Evolutionary conservation across 179 eudicot genomes (phyloP).

Genomic region (Spergularia azorica): DNA sequence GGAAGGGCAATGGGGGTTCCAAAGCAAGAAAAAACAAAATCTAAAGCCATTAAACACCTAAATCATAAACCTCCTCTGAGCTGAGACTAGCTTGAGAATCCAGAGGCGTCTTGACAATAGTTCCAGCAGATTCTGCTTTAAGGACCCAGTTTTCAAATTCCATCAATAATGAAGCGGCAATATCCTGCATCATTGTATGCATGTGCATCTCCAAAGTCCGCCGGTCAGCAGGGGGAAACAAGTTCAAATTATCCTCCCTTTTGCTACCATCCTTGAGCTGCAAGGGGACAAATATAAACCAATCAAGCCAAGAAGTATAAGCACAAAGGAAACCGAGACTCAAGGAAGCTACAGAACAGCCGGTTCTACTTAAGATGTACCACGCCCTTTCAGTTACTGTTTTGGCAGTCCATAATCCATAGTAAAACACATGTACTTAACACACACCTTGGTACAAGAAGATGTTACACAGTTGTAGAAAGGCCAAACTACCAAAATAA

Average conservation of each 20-base stretch:
- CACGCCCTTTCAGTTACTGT: not conserved
- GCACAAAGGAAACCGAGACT: not conserved
- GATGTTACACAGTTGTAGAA: not conserved
- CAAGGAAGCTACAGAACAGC: not conserved
- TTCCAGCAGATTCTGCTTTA: conserved; percentile 87
- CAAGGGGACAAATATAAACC: conserved; percentile 22
- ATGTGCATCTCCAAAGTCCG: conserved; percentile 90
- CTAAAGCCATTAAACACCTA: conserved; percentile 73
- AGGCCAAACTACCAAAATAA: not conserved
- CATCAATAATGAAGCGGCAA: conserved; percentile 98
- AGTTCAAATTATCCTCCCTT: conserved; percentile 61
- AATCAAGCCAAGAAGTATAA: conserved; percentile 7
- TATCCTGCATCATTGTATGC: conserved; percentile 97
- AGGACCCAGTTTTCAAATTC: conserved; percentile 96
- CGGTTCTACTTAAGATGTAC: not conserved
- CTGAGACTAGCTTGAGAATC: conserved; percentile 99
- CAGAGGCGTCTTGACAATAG: conserved; percentile 91
- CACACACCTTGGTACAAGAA: not conserved
- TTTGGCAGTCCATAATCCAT: not conserved
- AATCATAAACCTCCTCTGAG: conserved; percentile 99
- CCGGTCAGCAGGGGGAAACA: conserved; percentile 92
- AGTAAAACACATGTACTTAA: not conserved
- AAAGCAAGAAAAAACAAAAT: conserved; percentile 23
- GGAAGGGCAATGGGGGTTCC: conserved; percentile 16
- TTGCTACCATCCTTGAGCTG: conserved; percentile 76